Percentiles rank a stretch among this genome's conserved stretches.
Evolutionary conservation across 371 early-diverging fungal genomes (phyloP).

Genomic region (Mucor irregularis): DNA sequence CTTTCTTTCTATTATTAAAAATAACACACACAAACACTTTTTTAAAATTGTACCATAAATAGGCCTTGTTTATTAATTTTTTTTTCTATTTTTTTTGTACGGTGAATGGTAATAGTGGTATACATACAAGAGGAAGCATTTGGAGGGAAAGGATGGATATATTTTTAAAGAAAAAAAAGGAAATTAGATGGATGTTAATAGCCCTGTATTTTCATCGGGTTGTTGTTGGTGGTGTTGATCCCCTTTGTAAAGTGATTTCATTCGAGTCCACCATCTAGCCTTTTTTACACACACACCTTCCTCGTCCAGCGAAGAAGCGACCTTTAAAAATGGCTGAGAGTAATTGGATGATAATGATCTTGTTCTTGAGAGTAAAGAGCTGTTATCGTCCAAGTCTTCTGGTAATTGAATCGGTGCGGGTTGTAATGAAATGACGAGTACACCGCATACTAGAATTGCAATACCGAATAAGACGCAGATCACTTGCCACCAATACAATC

Average conservation of each 20-base stretch:
- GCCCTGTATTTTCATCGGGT: conserved; percentile 22
- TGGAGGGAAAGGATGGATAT: too few species aligned
- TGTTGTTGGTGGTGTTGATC: background rate
- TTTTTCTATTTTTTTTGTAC: too few species aligned
- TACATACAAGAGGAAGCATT: too few species aligned
- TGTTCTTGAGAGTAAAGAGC: too few species aligned
- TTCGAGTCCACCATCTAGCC: conserved; percentile 21
- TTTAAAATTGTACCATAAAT: too few species aligned
- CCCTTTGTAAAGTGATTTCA: conserved; percentile 10
- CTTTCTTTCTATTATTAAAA: too few species aligned
- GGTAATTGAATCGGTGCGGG: background rate
- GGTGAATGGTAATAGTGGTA: too few species aligned
- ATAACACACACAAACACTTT: too few species aligned
- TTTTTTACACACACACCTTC: conserved; percentile 1
- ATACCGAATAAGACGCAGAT: conserved; percentile 69
- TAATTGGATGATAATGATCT: conserved; percentile 5
- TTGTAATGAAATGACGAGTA: conserved; percentile 66
- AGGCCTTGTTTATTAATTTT: too few species aligned
- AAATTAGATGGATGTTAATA: conserved; percentile 17
- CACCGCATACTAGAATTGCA: conserved; percentile 65
- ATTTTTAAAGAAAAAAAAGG: too few species aligned
- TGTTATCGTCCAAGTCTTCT: background rate
- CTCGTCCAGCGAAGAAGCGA: conserved; percentile 14
- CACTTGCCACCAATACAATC: conserved; percentile 66
- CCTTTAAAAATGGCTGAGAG: conserved; percentile 20